A percentile compares a stretch with the other conserved stretches of the same genome.
Conservation (phyloP, 1,284 basidiomycete species). For the Cystobasidium sp. region DNA sequence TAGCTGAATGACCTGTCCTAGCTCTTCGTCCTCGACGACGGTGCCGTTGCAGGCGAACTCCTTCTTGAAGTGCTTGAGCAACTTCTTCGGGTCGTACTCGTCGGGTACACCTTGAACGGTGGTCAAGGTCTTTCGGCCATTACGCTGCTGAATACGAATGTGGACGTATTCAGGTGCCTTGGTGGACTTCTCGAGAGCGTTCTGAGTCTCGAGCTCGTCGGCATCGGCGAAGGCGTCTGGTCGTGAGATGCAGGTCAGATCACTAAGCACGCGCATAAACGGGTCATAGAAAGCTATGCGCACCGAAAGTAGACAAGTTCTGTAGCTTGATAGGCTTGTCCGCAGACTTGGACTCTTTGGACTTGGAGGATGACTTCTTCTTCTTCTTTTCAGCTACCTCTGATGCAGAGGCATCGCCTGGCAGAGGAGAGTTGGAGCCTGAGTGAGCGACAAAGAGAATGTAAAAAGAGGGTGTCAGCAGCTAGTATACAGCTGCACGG, state of each 20-base stretch:
- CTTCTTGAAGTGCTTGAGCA: conserved; percentile 99
- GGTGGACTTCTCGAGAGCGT: conserved; percentile 40
- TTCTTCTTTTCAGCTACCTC: conserved; percentile 44
- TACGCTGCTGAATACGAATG: conserved; percentile 89
- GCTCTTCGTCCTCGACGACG: conserved; percentile 93
- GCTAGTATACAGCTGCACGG: background rate
- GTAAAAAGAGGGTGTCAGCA: background rate
- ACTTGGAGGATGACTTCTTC: conserved; percentile 43
- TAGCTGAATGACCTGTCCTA: conserved; percentile 97
- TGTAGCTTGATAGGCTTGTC: conserved; percentile 28
- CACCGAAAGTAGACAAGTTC: conserved; percentile 42
- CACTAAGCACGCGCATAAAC: background rate
- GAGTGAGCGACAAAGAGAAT: background rate
- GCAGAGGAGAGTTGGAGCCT: conserved; percentile 34
- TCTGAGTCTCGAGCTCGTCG: conserved; percentile 42
- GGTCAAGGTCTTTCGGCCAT: conserved; percentile 98
- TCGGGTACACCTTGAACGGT: conserved; percentile 96
- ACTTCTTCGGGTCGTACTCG: conserved; percentile 97
- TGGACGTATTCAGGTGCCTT: conserved; percentile 55
- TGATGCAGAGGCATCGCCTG: conserved; percentile 18
- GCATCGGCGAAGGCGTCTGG: conserved; percentile 39
- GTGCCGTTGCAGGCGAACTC: conserved; percentile 94
- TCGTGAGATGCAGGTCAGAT: background rate
- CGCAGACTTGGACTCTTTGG: conserved; percentile 32
- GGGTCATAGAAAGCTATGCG: background rate